These are phyloP conservation scores for Epichloe baconii DNA, from an alignment of 2,329 filamentous ascomycete genomes.

Conservation along the genomic window DNA sequence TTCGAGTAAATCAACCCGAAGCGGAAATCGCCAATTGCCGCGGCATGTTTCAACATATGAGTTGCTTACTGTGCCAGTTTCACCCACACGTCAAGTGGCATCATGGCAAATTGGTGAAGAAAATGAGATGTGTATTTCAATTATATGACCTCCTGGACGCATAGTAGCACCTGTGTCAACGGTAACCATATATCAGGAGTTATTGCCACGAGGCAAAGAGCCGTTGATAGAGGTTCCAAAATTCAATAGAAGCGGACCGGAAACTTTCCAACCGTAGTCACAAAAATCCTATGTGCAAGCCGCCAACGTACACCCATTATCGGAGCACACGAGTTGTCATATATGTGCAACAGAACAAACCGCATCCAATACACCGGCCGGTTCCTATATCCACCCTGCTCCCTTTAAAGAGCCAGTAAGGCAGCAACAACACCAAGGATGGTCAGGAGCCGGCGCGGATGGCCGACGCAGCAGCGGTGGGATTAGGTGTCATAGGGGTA, in stretches of 20 bases:
- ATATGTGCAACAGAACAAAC: not conserved
- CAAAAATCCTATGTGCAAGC: constrained; percentile 16
- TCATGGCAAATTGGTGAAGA: not conserved
- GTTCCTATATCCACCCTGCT: not conserved
- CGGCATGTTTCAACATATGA: too few relatives aligned
- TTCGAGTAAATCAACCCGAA: too few relatives aligned
- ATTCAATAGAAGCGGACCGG: not conserved
- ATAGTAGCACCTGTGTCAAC: not conserved
- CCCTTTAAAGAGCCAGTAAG: constrained; percentile 30
- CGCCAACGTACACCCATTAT: constrained; percentile 5
- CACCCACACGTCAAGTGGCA: not conserved
- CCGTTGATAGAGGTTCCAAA: not conserved
- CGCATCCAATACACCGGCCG: not conserved
- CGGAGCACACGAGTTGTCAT: constrained; percentile 10
- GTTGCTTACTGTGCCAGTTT: too few relatives aligned
- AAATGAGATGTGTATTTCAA: not conserved
- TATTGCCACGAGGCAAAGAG: not conserved
- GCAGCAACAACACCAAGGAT: constrained; percentile 28
- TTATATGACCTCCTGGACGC: not conserved
- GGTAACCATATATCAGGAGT: not conserved
- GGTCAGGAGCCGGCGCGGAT: constrained; percentile 26
- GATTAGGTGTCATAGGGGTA: not conserved
- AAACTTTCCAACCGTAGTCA: constrained; percentile 11
- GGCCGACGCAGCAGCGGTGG: constrained; percentile 13
- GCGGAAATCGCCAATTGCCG: too few relatives aligned